Conservation (phyloP, 140 eudicot genomes). For the Erigeron philadelphicus region DNA sequence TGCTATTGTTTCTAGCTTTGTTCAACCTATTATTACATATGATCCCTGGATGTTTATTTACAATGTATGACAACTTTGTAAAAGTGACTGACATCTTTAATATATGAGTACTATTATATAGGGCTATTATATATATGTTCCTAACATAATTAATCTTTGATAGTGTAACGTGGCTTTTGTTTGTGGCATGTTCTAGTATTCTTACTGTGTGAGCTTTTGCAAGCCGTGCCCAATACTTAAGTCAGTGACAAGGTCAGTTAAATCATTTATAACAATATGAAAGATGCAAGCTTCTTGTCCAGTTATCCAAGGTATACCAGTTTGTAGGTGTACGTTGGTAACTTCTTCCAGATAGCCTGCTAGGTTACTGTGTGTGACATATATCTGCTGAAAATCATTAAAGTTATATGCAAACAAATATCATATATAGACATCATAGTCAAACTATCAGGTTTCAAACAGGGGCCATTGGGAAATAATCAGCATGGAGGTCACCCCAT, state of each 20-base stretch:
- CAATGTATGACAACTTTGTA: constrained; percentile 29
- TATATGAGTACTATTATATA: constrained; percentile 15
- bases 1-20: constrained; percentile 26
- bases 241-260: too few relatives aligned
- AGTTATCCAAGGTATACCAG: neutral
- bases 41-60: constrained; percentile 23
- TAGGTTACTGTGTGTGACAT: constrained; percentile 13
- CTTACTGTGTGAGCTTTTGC: constrained; percentile 10
- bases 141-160: constrained; percentile 12
- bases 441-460: constrained; percentile 9
- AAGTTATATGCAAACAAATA: neutral
- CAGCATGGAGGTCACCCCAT: neutral
- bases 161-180: constrained; percentile 15
- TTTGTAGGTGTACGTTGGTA: neutral
- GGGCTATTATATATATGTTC: constrained; percentile 9
- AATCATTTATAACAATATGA: too few relatives aligned
- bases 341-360: constrained; percentile 6
- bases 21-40: constrained; percentile 25
- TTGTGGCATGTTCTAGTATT: constrained; percentile 24
- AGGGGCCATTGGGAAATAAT: neutral
- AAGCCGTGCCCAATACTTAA: neutral
- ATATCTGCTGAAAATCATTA: neutral
- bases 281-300: neutral
- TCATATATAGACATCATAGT: neutral
- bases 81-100: constrained; percentile 22